Base-by-base conservation (phyloP, 2,329 filamentous ascomycete species). In the Fusarium stilboides region DNA sequence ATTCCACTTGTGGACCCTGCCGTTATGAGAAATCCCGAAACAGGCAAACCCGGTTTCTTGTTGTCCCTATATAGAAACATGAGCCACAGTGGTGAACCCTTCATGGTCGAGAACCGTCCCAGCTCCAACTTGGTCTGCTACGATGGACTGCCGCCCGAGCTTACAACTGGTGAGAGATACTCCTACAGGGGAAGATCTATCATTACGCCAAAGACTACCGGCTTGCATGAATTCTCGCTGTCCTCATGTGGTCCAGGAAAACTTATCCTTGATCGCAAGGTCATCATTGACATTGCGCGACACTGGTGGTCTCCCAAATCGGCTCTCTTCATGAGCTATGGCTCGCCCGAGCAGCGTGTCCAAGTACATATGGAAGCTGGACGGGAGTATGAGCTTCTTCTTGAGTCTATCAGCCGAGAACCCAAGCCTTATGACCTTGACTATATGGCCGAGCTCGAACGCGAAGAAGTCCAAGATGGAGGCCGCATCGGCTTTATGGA, bases 281-380 rank as follows among this genome's bases (percentile, higher is more conserved):
- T 58, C 8, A 24, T 69, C 10, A 58, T 68, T 14, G 24, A 65
- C 13, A 68, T 69, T 37, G 60, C 65, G 2, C 40, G 64, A 6
- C 66, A 56, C n/a, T 69, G 59, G 63, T 69, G 66, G 63, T 69
- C 63, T 6, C 66, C 66, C 2, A 69, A 68, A 19, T 68, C 64
- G 1, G 52, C 66, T 2, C 40, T 69, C 4, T 69, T 69, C 13
- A 68, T 69, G 64, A 68, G 64, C 5, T 69, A 68, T 20, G 66
- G 66, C 22, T 69, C 66, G 1, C 60, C 66, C 0, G 66, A 69
- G 10, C 26, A 62, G 10, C 57, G 53, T 6, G 49, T 62, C 15
- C 36, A 65, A 20, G 8, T 69, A 7, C 50, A 62, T 13, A 69
- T 69, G 66, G 56, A 65, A 34, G 60, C 56, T 3, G 66, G 60